These are phyloP conservation scores for Fusarium marasasianum DNA, from an alignment of 2,329 filamentous ascomycete genomes.

Conservation along the genomic window DNA sequence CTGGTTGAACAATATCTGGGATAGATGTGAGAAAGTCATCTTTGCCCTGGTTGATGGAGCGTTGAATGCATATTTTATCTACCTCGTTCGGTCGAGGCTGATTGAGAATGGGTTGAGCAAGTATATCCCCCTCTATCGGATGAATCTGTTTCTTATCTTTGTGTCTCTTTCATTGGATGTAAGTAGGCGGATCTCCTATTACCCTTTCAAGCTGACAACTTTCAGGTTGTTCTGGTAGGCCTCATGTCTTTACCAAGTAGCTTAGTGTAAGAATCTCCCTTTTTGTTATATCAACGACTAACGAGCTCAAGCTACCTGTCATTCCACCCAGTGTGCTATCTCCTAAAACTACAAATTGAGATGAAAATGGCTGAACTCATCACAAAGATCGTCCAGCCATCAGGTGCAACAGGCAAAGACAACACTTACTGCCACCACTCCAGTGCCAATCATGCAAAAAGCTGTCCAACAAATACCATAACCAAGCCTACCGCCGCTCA, in stretches of 20 bases:
- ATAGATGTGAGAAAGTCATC: constrained; percentile 61
- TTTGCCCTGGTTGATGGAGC: constrained; percentile 59
- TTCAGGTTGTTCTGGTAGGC: constrained; percentile 32
- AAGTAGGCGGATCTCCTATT: neutral
- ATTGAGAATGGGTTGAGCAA: constrained; percentile 59
- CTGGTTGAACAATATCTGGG: constrained; percentile 60
- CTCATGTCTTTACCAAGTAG: constrained; percentile 43
- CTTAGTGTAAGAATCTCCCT: constrained; percentile 30
- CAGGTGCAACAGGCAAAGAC: neutral
- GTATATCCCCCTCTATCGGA: constrained; percentile 55
- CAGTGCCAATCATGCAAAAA: neutral
- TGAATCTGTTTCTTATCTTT: constrained; percentile 41
- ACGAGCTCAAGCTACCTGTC: constrained; percentile 12
- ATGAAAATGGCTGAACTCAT: constrained; percentile 62
- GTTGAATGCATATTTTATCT: constrained; percentile 62
- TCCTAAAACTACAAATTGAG: constrained; percentile 61
- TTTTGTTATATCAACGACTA: too few relatives aligned
- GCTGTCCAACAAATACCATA: neutral
- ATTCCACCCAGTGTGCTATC: constrained; percentile 58
- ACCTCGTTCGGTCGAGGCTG: constrained; percentile 54
- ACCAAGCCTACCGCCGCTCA: neutral
- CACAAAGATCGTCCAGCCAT: constrained; percentile 44
- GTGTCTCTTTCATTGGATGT: constrained; percentile 43
- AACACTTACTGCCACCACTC: constrained; percentile 20
- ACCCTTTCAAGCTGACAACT: too few relatives aligned